Conservation (phyloP, 768 basidiomycete species). For the Chalciporus piperatus region DNA sequence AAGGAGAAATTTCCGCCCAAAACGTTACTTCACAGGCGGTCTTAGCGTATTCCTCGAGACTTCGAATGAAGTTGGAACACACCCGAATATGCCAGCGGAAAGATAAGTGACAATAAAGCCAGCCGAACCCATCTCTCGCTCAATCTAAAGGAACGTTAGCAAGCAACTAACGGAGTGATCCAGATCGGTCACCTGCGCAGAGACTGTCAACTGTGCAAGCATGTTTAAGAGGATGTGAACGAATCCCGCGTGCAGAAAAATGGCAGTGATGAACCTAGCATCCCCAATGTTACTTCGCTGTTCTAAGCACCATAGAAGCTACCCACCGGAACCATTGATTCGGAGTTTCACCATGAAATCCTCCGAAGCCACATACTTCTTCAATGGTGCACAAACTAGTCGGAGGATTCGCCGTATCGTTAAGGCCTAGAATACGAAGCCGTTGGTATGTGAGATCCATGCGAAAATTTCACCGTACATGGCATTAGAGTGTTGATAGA, state of each 20-base stretch:
- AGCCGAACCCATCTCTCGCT: conserved; percentile 86
- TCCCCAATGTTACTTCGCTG: conserved; percentile 27
- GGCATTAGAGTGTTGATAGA: conserved; percentile 53
- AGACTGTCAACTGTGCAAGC: conserved; percentile 79
- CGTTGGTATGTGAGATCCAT: conserved; percentile 10
- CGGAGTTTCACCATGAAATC: conserved; percentile 46
- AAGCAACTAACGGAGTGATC: background rate
- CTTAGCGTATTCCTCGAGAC: conserved; percentile 7
- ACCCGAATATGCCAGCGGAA: conserved; percentile 92
- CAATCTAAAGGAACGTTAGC: conserved; percentile 52
- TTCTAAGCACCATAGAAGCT: conserved; percentile 40
- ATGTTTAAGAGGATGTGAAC: conserved; percentile 91
- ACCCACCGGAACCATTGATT: conserved; percentile 56
- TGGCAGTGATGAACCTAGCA: conserved; percentile 76
- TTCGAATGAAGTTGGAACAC: conserved; percentile 10
- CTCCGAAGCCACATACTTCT: conserved; percentile 87
- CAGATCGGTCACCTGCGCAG: conserved; percentile 56
- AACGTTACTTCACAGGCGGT: conserved; percentile 53
- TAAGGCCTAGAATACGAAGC: conserved; percentile 51
- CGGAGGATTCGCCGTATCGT: conserved; percentile 81
- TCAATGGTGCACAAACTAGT: conserved; percentile 69
- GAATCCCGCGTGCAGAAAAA: conserved; percentile 94
- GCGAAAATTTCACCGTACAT: conserved; percentile 43
- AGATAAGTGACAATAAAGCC: conserved; percentile 87
- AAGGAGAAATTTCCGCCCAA: conserved; percentile 92